Evolutionary conservation across 495 filamentous ascomycete species (phyloP).

Genomic region (Aspergillus bertholletiae): DNA sequence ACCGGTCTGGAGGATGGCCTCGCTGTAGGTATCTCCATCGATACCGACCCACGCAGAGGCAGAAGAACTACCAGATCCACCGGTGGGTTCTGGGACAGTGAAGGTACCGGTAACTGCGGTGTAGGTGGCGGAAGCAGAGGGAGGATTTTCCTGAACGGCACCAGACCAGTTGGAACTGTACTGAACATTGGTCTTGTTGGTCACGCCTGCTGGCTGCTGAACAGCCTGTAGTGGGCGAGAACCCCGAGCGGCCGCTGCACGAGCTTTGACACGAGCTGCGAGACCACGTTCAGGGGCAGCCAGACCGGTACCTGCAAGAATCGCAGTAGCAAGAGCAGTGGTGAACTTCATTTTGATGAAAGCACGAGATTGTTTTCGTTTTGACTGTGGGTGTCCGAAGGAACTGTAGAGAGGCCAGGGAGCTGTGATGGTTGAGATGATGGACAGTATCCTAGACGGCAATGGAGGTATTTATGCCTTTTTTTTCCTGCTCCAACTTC

Average conservation of each 20-base stretch:
- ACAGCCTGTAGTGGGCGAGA: not conserved
- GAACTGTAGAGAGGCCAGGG: not conserved
- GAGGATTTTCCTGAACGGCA: conserved; percentile 41
- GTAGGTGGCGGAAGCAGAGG: conserved; percentile 24
- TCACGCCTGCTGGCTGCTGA: conserved; percentile 21
- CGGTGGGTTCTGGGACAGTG: conserved; percentile 40
- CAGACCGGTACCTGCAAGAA: conserved; percentile 14
- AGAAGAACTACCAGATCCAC: conserved; percentile 35
- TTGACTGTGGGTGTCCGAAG: not conserved
- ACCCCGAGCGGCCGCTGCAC: not conserved
- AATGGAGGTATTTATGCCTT: not conserved
- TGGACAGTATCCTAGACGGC: not conserved
- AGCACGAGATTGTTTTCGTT: not conserved
- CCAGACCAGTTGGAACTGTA: conserved; percentile 56
- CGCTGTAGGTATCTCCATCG: conserved; percentile 51
- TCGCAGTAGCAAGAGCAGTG: conserved; percentile 6
- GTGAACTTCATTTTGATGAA: conserved; percentile 22
- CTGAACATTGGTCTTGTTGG: conserved; percentile 27
- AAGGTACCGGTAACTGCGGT: conserved; percentile 45
- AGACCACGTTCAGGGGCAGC: conserved; percentile 22
- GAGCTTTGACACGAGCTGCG: conserved; percentile 18
- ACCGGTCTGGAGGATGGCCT: conserved; percentile 55
- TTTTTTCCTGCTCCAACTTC: not conserved
- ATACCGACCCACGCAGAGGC: conserved; percentile 59
- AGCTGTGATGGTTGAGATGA: not conserved